phyloP scores from a whole-genome alignment of 768 basidiomycete species.

The Pleurotus eryngii region DNA sequence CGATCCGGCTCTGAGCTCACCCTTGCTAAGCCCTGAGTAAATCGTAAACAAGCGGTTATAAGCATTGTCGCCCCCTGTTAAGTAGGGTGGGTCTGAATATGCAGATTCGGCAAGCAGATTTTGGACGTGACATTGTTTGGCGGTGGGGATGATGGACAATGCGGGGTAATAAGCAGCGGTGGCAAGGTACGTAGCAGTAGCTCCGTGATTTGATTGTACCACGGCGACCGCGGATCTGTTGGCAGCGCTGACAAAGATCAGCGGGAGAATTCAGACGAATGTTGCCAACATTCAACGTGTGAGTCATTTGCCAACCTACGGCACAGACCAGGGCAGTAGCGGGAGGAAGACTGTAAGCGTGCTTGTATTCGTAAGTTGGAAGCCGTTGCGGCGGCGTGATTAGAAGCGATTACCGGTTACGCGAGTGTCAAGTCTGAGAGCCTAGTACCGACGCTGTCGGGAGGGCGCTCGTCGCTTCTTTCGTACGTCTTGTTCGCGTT shows the following conservation, averaged over 20 bases:
- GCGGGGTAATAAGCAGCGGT: not conserved
- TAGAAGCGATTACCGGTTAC: too few species aligned
- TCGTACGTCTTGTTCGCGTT: not conserved
- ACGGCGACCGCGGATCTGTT: not conserved
- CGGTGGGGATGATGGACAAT: not conserved
- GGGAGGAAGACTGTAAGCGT: too few species aligned
- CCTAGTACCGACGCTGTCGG: not conserved
- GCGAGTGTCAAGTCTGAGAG: not conserved
- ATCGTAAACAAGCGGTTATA: not conserved
- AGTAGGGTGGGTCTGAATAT: not conserved
- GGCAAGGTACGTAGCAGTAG: not conserved
- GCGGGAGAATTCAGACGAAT: too few species aligned
- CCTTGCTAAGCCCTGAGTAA: not conserved
- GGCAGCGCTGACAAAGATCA: not conserved
- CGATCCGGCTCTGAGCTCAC: not conserved
- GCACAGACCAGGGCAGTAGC: too few species aligned
- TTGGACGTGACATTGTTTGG: not conserved
- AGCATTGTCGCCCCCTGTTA: not conserved
- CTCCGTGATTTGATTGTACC: not conserved
- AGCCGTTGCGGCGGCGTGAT: too few species aligned
- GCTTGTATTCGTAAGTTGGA: too few species aligned
- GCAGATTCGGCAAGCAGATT: not conserved
- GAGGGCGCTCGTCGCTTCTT: not conserved
- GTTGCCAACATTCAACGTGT: too few species aligned
- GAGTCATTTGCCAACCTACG: too few species aligned